Percentiles rank a stretch among this genome's conserved stretches.
phyloP scores from a whole-genome alignment of 305 asterid species.

The Petunia hybrid region DNA sequence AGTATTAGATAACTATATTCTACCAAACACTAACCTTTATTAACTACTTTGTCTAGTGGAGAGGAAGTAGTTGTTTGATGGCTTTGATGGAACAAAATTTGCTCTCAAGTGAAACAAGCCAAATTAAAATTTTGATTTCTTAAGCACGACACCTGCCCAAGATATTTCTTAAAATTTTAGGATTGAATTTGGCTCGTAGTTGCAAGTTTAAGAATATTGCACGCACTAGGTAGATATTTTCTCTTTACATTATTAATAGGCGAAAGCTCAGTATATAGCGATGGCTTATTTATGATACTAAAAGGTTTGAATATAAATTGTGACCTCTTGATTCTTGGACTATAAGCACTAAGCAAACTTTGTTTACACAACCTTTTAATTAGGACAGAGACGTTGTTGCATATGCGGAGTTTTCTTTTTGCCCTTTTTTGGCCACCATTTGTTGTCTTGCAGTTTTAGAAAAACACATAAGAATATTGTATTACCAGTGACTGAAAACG shows the following conservation, averaged over 20 bases:
- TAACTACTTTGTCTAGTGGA: neutral
- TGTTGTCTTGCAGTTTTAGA: neutral
- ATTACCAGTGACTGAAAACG: neutral
- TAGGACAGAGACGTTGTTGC: neutral
- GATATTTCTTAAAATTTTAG: neutral
- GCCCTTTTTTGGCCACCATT: neutral
- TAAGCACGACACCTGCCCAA: neutral
- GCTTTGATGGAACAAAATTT: neutral
- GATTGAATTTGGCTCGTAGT: neutral
- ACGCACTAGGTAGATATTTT: too few relatives aligned
- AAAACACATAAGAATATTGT: neutral
- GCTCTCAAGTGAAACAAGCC: neutral
- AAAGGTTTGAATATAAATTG: too few relatives aligned
- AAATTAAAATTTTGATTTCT: neutral
- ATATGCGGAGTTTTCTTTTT: neutral
- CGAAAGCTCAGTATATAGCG: neutral
- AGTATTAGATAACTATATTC: slow-evolving; percentile 4
- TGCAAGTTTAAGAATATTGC: neutral
- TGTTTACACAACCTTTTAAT: neutral
- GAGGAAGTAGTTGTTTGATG: slow-evolving; percentile 2
- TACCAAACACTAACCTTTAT: slow-evolving; percentile 28
- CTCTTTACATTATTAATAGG: neutral
- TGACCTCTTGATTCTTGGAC: neutral
- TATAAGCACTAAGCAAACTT: neutral
- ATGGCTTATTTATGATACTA: neutral